These are phyloP conservation scores for Pseudocercospora fijiensis DNA, from an alignment of 2,329 filamentous ascomycete species.

Conservation along the genomic window DNA sequence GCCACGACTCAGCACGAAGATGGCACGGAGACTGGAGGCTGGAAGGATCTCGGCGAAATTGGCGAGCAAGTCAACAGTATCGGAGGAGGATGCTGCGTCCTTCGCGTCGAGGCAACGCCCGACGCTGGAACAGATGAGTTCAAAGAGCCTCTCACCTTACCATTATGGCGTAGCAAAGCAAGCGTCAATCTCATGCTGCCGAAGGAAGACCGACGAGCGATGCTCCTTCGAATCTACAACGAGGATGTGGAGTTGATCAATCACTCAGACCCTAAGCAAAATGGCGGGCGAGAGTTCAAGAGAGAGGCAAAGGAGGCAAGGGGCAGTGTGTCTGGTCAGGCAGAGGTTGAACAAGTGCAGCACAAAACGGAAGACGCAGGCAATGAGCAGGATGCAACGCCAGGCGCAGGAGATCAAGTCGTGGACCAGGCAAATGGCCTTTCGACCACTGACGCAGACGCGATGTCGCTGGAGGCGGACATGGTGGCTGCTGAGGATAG, in stretches of 20 bases:
- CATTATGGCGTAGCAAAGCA: conserved; percentile 89
- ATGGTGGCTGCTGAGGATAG: conserved; percentile 43
- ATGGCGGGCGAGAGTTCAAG: conserved; percentile 15
- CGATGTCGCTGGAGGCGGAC: conserved; percentile 38
- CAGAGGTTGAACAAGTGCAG: conserved; percentile 23
- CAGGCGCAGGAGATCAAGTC: conserved; percentile 11
- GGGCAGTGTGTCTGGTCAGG: conserved; percentile 24
- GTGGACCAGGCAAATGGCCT: conserved; percentile 12
- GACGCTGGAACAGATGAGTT: conserved; percentile 50
- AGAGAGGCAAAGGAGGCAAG: conserved; percentile 7
- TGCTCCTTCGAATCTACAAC: conserved; percentile 88
- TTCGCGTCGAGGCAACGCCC: conserved; percentile 60
- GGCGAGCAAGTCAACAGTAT: conserved; percentile 77
- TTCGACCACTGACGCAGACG: conserved; percentile 28
- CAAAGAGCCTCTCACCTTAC: conserved; percentile 79
- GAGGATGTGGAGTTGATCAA: conserved; percentile 83
- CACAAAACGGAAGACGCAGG: conserved; percentile 24
- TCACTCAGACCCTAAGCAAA: conserved; percentile 42
- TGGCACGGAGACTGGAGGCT: conserved; percentile 59
- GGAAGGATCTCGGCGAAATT: conserved; percentile 79
- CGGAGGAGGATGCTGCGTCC: conserved; percentile 86
- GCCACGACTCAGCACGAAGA: conserved; percentile 35
- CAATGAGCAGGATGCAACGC: conserved; percentile 15
- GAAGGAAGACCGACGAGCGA: conserved; percentile 89
- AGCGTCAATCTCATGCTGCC: conserved; percentile 96